phyloP scores from a whole-genome alignment of 768 basidiomycete species.

The Lactifluus hygrophoroides region DNA sequence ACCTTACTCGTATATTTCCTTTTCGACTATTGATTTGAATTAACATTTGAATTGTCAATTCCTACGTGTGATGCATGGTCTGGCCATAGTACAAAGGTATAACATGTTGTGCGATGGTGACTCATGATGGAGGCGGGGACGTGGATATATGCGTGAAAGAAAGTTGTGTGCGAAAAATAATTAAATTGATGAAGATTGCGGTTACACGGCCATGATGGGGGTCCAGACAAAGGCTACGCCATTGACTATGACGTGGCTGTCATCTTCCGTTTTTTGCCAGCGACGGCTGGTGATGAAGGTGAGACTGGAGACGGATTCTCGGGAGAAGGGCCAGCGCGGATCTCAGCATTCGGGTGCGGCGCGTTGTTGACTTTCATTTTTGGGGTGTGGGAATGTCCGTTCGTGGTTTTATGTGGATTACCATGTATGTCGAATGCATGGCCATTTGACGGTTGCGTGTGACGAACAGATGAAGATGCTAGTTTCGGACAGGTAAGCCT shows the following conservation, averaged over 20 bases:
- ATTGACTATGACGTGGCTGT: constrained; percentile 24
- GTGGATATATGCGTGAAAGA: constrained; percentile 1
- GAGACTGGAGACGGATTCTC: neutral
- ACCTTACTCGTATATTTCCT: neutral
- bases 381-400: constrained; percentile 4
- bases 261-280: constrained; percentile 53
- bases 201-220: neutral
- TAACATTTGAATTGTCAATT: constrained; percentile 11
- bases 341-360: neutral
- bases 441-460: neutral
- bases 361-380: constrained; percentile 9
- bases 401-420: constrained; percentile 6
- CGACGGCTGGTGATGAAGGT: constrained; percentile 25
- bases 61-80: constrained; percentile 6
- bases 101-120: constrained; percentile 7
- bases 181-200: constrained; percentile 19
- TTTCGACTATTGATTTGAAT: constrained; percentile 13
- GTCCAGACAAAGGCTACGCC: neutral
- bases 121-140: constrained; percentile 2
- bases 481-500: neutral
- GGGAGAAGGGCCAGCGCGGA: neutral
- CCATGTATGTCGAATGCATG: neutral
- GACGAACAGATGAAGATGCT: constrained; percentile 8
- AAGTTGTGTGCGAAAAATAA: constrained; percentile 17
- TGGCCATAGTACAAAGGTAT: constrained; percentile 21